These are phyloP conservation scores for Monascus ruber DNA, from an alignment of 2,329 filamentous ascomycete genomes.

Conservation along the genomic window DNA sequence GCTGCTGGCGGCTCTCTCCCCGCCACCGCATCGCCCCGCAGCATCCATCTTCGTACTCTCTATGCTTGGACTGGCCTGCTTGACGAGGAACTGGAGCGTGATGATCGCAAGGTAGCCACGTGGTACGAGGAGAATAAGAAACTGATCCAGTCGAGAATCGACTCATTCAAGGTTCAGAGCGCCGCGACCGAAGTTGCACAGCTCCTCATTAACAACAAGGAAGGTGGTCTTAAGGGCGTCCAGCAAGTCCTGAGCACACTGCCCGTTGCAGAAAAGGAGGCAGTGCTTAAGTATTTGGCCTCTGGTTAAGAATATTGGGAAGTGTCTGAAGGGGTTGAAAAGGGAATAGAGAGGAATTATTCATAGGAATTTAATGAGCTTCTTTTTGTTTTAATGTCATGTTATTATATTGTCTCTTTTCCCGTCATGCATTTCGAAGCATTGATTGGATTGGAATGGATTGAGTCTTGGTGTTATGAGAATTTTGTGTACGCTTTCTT, in stretches of 20 bases:
- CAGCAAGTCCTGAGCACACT: conserved; percentile 76
- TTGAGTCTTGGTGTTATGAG: no score
- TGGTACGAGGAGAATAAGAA: conserved; percentile 97
- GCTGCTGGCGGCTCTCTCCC: conserved; percentile 32
- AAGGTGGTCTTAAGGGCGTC: conserved; percentile 70
- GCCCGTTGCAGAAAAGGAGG: conserved; percentile 78
- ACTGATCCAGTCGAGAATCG: conserved; percentile 70
- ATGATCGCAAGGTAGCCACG: conserved; percentile 72
- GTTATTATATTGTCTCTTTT: background rate
- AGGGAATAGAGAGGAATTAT: no score
- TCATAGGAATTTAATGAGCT: conserved; percentile 3
- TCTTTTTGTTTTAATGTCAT: conserved; percentile 5
- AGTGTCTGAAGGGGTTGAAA: no score
- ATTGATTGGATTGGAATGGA: no score
- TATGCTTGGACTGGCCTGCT: conserved; percentile 69
- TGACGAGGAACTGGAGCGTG: conserved; percentile 57
- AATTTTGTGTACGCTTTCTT: no score
- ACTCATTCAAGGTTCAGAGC: conserved; percentile 66
- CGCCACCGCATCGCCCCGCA: conserved; percentile 42
- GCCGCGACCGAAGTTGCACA: conserved; percentile 59
- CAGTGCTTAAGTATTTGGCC: conserved; percentile 51
- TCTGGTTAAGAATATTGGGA: no score
- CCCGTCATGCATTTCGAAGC: no score
- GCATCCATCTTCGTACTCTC: conserved; percentile 60
- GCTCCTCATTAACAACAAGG: conserved; percentile 53